Conservation (phyloP, 2,329 filamentous ascomycete species). For the Fusarium temperatum region DNA sequence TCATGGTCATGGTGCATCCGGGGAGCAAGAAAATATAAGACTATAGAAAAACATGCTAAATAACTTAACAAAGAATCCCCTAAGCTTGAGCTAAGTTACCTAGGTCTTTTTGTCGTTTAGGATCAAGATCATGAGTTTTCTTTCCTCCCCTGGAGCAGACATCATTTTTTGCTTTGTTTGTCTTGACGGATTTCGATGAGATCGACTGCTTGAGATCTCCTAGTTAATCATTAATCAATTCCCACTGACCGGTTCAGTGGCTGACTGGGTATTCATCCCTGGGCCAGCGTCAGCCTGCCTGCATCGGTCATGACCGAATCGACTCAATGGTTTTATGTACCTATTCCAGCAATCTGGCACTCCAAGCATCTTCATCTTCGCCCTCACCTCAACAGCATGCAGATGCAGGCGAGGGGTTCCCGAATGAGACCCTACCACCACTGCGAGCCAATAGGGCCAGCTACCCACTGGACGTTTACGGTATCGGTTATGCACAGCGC, state of each 20-base stretch:
- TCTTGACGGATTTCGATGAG: constrained; percentile 4
- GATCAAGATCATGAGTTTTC: too few species aligned
- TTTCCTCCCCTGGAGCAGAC: background rate
- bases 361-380: constrained; percentile 11
- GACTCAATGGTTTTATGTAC: constrained; percentile 5
- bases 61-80: too few species aligned
- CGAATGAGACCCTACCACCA: constrained; percentile 35
- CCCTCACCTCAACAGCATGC: background rate
- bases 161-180: constrained; percentile 23
- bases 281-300: constrained; percentile 24
- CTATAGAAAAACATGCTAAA: too few species aligned
- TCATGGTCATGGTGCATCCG: background rate
- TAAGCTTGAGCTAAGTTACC: too few species aligned
- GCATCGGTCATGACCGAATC: constrained; percentile 41
- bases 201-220: constrained; percentile 10
- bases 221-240: constrained; percentile 19
- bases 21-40: too few species aligned
- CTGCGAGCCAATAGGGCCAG: constrained; percentile 16
- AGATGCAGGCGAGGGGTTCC: constrained; percentile 32
- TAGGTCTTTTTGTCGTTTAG: too few species aligned
- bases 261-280: constrained; percentile 32
- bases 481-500: constrained; percentile 29
- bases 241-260: constrained; percentile 34
- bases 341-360: constrained; percentile 32
- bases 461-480: constrained; percentile 28